Percentiles rank a stretch among this genome's conserved stretches.
Evolutionary conservation across 2,329 filamentous ascomycete species (phyloP).

Genomic region (Ophiostoma sp.): DNA sequence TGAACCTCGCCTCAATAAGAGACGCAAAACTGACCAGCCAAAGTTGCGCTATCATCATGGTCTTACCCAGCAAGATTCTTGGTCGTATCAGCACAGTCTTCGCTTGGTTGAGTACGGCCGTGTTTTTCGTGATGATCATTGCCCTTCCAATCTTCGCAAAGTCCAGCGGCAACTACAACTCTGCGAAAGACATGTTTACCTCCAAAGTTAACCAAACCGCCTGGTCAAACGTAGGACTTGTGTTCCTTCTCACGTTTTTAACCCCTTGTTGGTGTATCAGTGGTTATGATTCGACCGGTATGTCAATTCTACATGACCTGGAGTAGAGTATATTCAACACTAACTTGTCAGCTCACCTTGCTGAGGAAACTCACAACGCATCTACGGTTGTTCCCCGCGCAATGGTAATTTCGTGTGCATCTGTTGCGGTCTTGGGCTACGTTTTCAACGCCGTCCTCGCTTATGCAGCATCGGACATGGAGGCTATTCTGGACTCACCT

Average conservation of each 20-base stretch:
- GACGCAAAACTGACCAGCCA: background rate
- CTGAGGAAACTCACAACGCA: slow-evolving; percentile 5
- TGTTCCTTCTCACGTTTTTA: slow-evolving; percentile 2
- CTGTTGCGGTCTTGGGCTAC: background rate
- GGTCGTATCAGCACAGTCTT: slow-evolving; percentile 6
- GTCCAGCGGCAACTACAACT: slow-evolving; percentile 12
- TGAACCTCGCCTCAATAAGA: too few species aligned
- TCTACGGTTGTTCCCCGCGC: background rate
- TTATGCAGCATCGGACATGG: background rate
- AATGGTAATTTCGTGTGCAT: background rate
- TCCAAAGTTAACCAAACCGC: background rate
- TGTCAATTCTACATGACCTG: background rate
- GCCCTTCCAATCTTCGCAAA: background rate
- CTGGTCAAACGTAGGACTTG: background rate
- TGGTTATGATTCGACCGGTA: slow-evolving; percentile 7
- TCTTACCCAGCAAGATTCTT: background rate
- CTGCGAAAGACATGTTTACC: background rate
- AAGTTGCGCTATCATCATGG: background rate
- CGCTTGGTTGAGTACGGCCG: background rate
- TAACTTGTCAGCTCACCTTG: background rate
- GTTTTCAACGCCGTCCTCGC: background rate
- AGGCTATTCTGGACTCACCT: background rate
- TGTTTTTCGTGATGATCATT: background rate
- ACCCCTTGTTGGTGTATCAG: slow-evolving; percentile 10
- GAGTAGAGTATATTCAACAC: background rate